Conservation (phyloP, 257 asterid genomes). For the Oldenlandia corymbosa region DNA sequence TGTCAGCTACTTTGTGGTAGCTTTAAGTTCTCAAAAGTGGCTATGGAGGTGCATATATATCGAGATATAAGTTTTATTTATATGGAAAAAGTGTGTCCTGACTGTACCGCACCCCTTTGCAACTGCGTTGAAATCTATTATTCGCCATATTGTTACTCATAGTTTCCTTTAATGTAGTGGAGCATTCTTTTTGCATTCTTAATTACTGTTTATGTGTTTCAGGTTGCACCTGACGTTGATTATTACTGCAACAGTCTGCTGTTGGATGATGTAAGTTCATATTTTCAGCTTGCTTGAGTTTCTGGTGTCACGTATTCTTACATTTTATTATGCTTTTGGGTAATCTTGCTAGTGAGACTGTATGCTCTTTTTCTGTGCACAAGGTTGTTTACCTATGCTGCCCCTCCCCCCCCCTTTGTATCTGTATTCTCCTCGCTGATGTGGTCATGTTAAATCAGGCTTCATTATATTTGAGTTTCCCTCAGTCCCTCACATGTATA, state of each 20-base stretch:
- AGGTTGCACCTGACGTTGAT: slow-evolving; percentile 92
- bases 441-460: background rate
- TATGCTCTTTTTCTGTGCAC: background rate
- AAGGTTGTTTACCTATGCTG: background rate
- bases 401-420: background rate
- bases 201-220: slow-evolving; percentile 24
- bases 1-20: background rate
- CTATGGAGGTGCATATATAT: background rate
- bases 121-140: background rate
- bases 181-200: slow-evolving; percentile 1
- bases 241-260: slow-evolving; percentile 91
- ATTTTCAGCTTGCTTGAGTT: slow-evolving; percentile 14
- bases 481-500: slow-evolving; percentile 9
- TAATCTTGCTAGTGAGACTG: background rate
- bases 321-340: too few species aligned
- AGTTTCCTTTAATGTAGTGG: background rate
- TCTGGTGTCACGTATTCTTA: background rate
- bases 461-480: background rate
- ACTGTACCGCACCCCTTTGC: background rate
- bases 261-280: slow-evolving; percentile 96
- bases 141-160: too few species aligned
- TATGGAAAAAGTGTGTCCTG: background rate
- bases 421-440: background rate
- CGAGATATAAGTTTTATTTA: background rate
- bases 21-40: background rate